Conservation (phyloP, 2,329 filamentous ascomycete genomes). For the Pseudogymnoascus destructans region DNA sequence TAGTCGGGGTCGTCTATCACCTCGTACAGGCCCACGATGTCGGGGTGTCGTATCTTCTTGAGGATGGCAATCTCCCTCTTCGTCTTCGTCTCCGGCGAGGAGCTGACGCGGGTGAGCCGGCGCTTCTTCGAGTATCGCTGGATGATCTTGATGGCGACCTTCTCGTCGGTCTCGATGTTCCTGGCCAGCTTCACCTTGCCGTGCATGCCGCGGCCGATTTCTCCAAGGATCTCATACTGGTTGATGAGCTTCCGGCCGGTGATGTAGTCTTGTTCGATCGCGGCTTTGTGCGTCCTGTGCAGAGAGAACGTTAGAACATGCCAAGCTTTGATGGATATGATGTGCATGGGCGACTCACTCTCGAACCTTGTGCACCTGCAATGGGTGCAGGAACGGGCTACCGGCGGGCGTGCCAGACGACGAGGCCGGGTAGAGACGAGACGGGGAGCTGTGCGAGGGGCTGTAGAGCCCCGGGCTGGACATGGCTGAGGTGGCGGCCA, state of each 20-base stretch:
- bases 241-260: conserved; percentile 96
- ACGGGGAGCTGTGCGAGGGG: conserved; percentile 29
- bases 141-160: conserved; percentile 97
- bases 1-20: conserved; percentile 94
- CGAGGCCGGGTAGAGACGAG: conserved; percentile 30
- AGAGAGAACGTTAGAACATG: conserved; percentile 11
- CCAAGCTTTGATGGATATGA: conserved; percentile 9
- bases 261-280: conserved; percentile 76
- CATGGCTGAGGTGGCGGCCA: conserved; percentile 41
- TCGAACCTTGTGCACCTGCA: conserved; percentile 61
- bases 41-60: conserved; percentile 96
- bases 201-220: conserved; percentile 89
- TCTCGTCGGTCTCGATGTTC: conserved; percentile 59
- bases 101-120: conserved; percentile 65
- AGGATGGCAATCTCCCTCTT: conserved; percentile 96
- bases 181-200: conserved; percentile 94
- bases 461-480: conserved; percentile 51
- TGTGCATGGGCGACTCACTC: conserved; percentile 43
- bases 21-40: conserved; percentile 88
- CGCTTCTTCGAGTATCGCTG: conserved; percentile 88
- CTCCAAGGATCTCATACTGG: conserved; percentile 92
- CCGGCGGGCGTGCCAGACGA: conserved; percentile 36
- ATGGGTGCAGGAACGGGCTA: conserved; percentile 54
- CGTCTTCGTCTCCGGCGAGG: conserved; percentile 61
- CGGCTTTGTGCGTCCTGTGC: conserved; percentile 68